phyloP scores from a whole-genome alignment of 495 filamentous ascomycete species.

The Hypoxylon lenormandii region DNA sequence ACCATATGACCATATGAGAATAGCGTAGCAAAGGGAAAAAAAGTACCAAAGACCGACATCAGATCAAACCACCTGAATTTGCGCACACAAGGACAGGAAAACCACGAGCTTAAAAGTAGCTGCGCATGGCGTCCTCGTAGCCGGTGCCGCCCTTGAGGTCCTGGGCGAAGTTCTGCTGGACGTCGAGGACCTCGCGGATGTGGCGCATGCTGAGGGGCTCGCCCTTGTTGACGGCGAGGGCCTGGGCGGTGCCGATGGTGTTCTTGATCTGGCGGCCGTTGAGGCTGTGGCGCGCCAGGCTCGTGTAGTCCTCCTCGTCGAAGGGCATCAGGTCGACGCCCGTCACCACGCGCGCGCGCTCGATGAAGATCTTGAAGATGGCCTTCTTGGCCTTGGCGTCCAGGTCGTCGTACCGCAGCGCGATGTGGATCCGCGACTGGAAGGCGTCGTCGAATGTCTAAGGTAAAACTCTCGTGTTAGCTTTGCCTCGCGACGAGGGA shows the following conservation, averaged over 20 bases:
- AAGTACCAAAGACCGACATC: no score
- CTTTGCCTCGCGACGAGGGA: constrained; percentile 82
- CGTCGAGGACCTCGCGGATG: constrained; percentile 83
- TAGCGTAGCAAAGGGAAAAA: no score
- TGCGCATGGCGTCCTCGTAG: constrained; percentile 72
- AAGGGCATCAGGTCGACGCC: constrained; percentile 72
- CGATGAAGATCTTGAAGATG: constrained; percentile 88
- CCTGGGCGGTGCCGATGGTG: constrained; percentile 85
- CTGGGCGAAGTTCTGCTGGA: constrained; percentile 82
- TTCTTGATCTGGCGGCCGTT: constrained; percentile 99
- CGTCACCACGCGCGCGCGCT: constrained; percentile 73
- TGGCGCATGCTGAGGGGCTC: constrained; percentile 80
- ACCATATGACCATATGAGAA: no score
- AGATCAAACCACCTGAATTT: no score
- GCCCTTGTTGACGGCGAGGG: constrained; percentile 81
- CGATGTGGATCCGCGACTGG: constrained; percentile 71
- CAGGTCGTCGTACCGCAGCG: constrained; percentile 83
- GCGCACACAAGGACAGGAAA: no score
- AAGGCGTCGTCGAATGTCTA: constrained; percentile 72
- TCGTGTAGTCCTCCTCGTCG: constrained; percentile 74
- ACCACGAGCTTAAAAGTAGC: constrained; percentile 63
- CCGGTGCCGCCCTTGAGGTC: constrained; percentile 76
- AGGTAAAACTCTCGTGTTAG: constrained; percentile 64
- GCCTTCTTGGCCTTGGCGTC: constrained; percentile 78
- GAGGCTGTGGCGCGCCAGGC: constrained; percentile 74